Conservation (phyloP, 2,329 filamentous ascomycete species). For the Penicillium frequentans region DNA sequence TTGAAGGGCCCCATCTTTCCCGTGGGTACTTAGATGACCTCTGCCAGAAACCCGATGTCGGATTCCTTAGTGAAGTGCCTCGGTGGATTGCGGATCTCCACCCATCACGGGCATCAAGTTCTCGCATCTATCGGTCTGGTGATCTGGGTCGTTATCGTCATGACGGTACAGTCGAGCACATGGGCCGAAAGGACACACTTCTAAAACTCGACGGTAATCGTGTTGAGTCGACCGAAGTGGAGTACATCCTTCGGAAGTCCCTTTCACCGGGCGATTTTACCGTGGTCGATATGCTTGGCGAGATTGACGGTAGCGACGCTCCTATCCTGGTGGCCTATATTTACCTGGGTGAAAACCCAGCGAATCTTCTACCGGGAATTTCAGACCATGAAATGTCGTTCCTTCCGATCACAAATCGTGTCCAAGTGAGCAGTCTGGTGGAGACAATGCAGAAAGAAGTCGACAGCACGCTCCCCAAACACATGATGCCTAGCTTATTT, state of each 20-base stretch:
- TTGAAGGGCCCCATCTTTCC: slow-evolving; percentile 30
- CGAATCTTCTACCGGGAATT: slow-evolving; percentile 7
- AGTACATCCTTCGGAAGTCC: slow-evolving; percentile 15
- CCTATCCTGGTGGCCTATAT: slow-evolving; percentile 18
- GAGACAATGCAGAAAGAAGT: slow-evolving; percentile 6
- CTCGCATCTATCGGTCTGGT: slow-evolving; percentile 25
- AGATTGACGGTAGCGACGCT: slow-evolving; percentile 14
- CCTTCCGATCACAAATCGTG: slow-evolving; percentile 7
- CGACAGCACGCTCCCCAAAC: slow-evolving; percentile 12
- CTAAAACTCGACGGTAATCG: slow-evolving; percentile 26
- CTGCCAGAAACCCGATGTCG: slow-evolving; percentile 10
- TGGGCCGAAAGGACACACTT: slow-evolving; percentile 29
- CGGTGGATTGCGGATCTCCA: slow-evolving; percentile 17
- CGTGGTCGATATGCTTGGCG: slow-evolving; percentile 21
- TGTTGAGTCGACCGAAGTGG: slow-evolving; percentile 24
- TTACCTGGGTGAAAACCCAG: slow-evolving; percentile 15
- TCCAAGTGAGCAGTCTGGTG: slow-evolving; percentile 2
- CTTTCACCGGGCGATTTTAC: slow-evolving; percentile 10
- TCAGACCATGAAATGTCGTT: slow-evolving; percentile 16
- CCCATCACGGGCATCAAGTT: slow-evolving; percentile 1
- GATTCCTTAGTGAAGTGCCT: slow-evolving; percentile 15
- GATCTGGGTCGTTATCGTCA: slow-evolving; percentile 25
- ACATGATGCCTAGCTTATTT: slow-evolving; percentile 23
- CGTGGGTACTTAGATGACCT: slow-evolving; percentile 25
- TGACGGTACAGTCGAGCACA: slow-evolving; percentile 24